Evolutionary conservation across 805 yeast species (phyloP).

Genomic region (Candida silvicultrix): DNA sequence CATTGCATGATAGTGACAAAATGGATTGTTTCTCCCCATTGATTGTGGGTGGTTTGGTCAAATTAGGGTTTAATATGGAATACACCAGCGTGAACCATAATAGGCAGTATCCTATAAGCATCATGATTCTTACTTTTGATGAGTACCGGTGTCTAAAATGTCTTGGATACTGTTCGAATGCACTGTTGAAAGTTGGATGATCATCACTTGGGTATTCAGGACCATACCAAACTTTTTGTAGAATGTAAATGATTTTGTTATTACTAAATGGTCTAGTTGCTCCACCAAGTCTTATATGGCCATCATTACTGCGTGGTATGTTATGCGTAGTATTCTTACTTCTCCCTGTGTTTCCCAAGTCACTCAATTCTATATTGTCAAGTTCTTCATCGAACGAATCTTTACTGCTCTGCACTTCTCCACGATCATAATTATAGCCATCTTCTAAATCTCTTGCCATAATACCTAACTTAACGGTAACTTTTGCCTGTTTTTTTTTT

Average conservation of each 20-base stretch:
- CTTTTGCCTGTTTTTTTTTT: not conserved
- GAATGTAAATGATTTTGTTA: slow-evolving; percentile 12
- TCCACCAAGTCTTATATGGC: not conserved
- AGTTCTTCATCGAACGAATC: not conserved
- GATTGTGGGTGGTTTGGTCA: slow-evolving; percentile 34
- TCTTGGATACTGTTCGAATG: slow-evolving; percentile 39
- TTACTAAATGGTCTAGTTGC: not conserved
- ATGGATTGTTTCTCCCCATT: slow-evolving; percentile 22
- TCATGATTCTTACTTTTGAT: slow-evolving; percentile 22
- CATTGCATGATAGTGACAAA: slow-evolving; percentile 42
- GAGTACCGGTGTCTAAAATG: slow-evolving; percentile 25
- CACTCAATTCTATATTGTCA: not conserved
- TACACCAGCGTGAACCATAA: slow-evolving; percentile 40
- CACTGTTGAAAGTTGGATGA: slow-evolving; percentile 34
- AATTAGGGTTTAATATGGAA: slow-evolving; percentile 37
- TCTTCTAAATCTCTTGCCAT: not conserved
- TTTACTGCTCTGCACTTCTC: not conserved
- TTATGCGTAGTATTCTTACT: not conserved
- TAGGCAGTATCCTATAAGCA: slow-evolving; percentile 32
- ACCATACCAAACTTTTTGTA: slow-evolving; percentile 46
- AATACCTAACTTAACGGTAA: not conserved
- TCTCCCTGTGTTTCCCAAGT: not conserved
- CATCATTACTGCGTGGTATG: not conserved
- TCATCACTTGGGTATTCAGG: slow-evolving; percentile 42
- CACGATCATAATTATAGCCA: not conserved